Evolutionary conservation across 2,329 filamentous ascomycete species (phyloP), one percentile per base, ranked within the genome.

Genomic region (Colletotrichum spinosum): DNA sequence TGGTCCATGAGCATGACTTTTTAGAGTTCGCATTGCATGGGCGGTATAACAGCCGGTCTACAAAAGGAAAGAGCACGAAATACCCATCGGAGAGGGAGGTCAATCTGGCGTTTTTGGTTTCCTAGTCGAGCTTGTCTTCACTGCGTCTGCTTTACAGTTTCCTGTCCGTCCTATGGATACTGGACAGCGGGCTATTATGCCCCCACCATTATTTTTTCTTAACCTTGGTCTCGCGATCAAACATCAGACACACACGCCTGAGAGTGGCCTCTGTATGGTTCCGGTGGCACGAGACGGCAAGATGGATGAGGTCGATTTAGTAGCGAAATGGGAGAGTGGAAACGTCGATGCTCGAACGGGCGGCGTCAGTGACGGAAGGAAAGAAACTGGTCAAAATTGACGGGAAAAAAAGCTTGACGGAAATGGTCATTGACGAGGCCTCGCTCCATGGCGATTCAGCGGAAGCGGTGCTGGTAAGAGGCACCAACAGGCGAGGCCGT

Each of bases 1-100:
- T 45, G 59, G 60, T 64, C 54, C 59, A 66, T 48, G 52, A 65
- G 62, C 62, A 66, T 54, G 53, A 64, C 63, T 67, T 67, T 67
- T 67, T 67, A 67, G 63, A 67, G 63, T 65, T 45, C 48, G 53
- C 59, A 54, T 64, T 67, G 60, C 53, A 67, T 67, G 25, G 25
- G 25, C 25, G 25, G 25, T 25, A 4, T 0, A 25, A 25, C 57
- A 59, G 63, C 55, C 50, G 65, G 60, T 51, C 65, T 51, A 60
- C 44, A 42, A 60, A 60, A 60, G 50, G 34, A 12, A 13, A 42
- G 39, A 54, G 48, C 13, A 54, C 49, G 42, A 52, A 37, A 65
- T 62, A 65, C 62, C 62, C 62, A 54, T 35, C 34, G 60, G 60
- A 44, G 15, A 45, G 56, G 57, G 15, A 61, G 13, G 17, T 34